Evolutionary conservation across 2,329 filamentous ascomycete species (phyloP).

Genomic region (Penicillium expansum): DNA sequence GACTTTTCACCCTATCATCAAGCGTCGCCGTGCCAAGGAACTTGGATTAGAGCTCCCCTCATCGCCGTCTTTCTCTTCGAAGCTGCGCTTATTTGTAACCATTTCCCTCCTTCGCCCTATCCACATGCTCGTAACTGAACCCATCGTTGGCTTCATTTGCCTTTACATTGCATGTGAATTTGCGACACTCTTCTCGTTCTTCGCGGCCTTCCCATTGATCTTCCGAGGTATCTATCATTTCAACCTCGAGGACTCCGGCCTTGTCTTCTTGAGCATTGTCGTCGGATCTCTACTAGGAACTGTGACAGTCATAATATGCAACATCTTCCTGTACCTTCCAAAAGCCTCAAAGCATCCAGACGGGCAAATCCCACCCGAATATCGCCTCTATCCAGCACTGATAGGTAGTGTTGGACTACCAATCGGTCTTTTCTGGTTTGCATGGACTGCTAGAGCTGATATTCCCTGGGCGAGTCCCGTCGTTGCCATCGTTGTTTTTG

Average conservation of each 20-base stretch:
- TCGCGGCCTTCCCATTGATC: conserved; percentile 80
- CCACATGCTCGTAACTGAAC: conserved; percentile 64
- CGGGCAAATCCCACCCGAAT: conserved; percentile 11
- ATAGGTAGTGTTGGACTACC: conserved; percentile 20
- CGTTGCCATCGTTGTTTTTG: conserved; percentile 16
- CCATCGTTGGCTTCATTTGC: conserved; percentile 66
- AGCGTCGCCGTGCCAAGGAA: conserved; percentile 15
- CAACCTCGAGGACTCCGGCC: conserved; percentile 62
- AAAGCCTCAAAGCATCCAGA: conserved; percentile 1
- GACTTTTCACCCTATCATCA: conserved; percentile 19
- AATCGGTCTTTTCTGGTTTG: conserved; percentile 22
- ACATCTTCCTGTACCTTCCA: conserved; percentile 16
- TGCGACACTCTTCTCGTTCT: conserved; percentile 76
- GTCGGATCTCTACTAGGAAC: conserved; percentile 61
- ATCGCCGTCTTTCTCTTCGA: conserved; percentile 8
- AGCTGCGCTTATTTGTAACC: conserved; percentile 13
- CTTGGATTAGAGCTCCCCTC: conserved; percentile 1
- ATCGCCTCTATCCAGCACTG: conserved; percentile 20
- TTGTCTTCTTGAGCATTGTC: conserved; percentile 81
- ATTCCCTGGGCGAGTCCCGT: conserved; percentile 18
- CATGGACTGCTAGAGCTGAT: conserved; percentile 11
- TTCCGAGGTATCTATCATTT: conserved; percentile 60
- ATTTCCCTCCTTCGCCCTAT: conserved; percentile 53
- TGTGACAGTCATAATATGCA: conserved; percentile 16
- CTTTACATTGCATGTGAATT: conserved; percentile 76